These are phyloP conservation scores for Raphanus sativus DNA, from an alignment of 345 rosid species.

Conservation along the genomic window DNA sequence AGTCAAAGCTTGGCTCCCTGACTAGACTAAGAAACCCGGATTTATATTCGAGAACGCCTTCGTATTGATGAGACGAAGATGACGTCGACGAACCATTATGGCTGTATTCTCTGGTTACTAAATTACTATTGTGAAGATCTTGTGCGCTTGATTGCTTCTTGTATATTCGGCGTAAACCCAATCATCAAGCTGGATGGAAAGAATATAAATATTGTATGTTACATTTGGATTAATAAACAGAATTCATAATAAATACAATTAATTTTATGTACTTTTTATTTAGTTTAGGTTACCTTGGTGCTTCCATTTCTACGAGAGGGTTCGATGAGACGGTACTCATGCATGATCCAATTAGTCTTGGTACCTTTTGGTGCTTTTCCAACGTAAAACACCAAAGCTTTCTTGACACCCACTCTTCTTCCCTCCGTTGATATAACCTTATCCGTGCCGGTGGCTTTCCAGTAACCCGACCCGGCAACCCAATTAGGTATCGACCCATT, in stretches of 20 bases:
- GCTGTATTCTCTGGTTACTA: conserved; percentile 63
- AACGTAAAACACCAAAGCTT: conserved; percentile 83
- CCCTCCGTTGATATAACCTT: conserved; percentile 67
- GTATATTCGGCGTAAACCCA: conserved; percentile 96
- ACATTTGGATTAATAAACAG: background rate
- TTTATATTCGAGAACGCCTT: conserved; percentile 58
- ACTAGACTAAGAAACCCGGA: conserved; percentile 39
- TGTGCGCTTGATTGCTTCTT: conserved; percentile 72
- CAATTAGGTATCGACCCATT: conserved; percentile 95
- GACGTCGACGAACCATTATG: conserved; percentile 57
- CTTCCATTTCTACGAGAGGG: conserved; percentile 58
- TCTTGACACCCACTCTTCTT: conserved; percentile 84
- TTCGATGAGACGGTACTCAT: conserved; percentile 82
- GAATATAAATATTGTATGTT: background rate
- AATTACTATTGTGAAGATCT: conserved; percentile 24
- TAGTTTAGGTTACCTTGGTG: conserved; percentile 51
- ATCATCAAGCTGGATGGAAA: conserved; percentile 64
- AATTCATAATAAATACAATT: background rate
- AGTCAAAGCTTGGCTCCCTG: conserved; percentile 48
- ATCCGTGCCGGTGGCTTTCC: conserved; percentile 99
- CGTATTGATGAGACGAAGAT: conserved; percentile 68
- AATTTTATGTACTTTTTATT: background rate
- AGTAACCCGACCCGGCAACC: conserved; percentile 88
- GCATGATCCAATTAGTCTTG: conserved; percentile 99
- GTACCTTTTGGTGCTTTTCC: conserved; percentile 94